A percentile compares a stretch with the other conserved stretches of the same genome.
Evolutionary conservation across 768 basidiomycete genomes (phyloP).

Genomic region (Tephrocybe sp.): DNA sequence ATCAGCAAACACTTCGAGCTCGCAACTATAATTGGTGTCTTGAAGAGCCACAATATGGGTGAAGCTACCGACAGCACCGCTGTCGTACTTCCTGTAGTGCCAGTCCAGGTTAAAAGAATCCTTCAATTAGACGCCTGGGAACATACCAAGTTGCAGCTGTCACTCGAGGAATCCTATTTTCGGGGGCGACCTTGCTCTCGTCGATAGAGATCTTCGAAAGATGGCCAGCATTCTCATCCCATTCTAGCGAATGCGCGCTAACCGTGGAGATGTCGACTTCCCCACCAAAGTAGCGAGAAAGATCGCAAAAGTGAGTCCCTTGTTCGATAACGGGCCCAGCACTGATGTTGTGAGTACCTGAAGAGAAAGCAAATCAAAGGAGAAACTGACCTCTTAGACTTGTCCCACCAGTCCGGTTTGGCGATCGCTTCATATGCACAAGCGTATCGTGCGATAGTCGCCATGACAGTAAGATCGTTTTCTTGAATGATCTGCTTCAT

Average conservation of each 20-base stretch:
- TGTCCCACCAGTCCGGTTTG: constrained; percentile 94
- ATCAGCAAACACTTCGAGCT: constrained; percentile 92
- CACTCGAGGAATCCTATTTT: constrained; percentile 91
- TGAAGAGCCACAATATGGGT: constrained; percentile 91
- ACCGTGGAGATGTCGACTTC: constrained; percentile 86
- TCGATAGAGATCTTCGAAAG: constrained; percentile 82
- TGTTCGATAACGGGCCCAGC: constrained; percentile 86
- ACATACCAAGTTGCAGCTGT: constrained; percentile 87
- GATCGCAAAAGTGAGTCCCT: constrained; percentile 96
- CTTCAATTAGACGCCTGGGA: not conserved
- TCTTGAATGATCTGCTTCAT: constrained; percentile 97
- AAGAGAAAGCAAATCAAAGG: constrained; percentile 1
- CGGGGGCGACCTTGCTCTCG: constrained; percentile 79
- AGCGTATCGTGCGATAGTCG: constrained; percentile 93
- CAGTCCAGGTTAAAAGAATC: constrained; percentile 2
- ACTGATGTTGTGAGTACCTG: constrained; percentile 31
- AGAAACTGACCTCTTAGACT: constrained; percentile 65
- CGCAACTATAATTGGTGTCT: constrained; percentile 91
- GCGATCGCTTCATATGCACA: constrained; percentile 80
- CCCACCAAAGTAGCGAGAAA: constrained; percentile 96
- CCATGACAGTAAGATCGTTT: constrained; percentile 93
- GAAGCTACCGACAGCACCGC: constrained; percentile 90
- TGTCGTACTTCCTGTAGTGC: constrained; percentile 85
- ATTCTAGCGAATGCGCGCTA: constrained; percentile 86
- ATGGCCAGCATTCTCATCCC: constrained; percentile 85